Conservation (phyloP, 768 basidiomycete species). For the Lentinula guzmanii region DNA sequence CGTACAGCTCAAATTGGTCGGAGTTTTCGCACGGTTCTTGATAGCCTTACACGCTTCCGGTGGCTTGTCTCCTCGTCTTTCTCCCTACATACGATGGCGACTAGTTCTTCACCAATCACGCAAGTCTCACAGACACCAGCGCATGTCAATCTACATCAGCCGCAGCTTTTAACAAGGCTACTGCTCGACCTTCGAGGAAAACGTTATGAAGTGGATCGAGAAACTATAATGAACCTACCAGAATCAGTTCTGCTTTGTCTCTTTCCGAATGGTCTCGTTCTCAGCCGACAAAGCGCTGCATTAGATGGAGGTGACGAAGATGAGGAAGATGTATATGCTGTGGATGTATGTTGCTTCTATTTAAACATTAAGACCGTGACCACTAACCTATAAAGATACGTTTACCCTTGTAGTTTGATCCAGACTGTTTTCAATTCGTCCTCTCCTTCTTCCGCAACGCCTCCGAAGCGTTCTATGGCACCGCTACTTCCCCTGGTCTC, state of each 20-base stretch:
- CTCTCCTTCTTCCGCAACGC: conserved; percentile 88
- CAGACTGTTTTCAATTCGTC: conserved; percentile 92
- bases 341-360: conserved; percentile 71
- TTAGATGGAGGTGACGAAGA: conserved; percentile 72
- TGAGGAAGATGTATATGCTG: conserved; percentile 91
- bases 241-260: conserved; percentile 95
- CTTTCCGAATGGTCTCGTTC: conserved; percentile 94
- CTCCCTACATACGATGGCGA: conserved; percentile 2
- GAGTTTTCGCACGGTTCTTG: not conserved
- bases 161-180: conserved; percentile 82
- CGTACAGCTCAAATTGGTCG: too few relatives aligned
- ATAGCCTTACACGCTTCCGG: not conserved
- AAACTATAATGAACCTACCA: conserved; percentile 97
- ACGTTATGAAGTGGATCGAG: conserved; percentile 92
- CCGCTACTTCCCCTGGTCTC: conserved; percentile 62
- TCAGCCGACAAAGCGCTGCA: conserved; percentile 79
- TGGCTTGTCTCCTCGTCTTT: not conserved
- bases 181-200: conserved; percentile 87
- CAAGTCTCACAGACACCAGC: conserved; percentile 60
- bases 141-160: conserved; percentile 64
- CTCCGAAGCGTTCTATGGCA: conserved; percentile 90
- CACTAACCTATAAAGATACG: conserved; percentile 3
- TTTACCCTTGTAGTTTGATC: conserved; percentile 71
- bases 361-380: conserved; percentile 1
- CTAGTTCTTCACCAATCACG: conserved; percentile 45